Conservation (phyloP, 495 filamentous ascomycete genomes). For the Trichocladium uniseriatum region DNA sequence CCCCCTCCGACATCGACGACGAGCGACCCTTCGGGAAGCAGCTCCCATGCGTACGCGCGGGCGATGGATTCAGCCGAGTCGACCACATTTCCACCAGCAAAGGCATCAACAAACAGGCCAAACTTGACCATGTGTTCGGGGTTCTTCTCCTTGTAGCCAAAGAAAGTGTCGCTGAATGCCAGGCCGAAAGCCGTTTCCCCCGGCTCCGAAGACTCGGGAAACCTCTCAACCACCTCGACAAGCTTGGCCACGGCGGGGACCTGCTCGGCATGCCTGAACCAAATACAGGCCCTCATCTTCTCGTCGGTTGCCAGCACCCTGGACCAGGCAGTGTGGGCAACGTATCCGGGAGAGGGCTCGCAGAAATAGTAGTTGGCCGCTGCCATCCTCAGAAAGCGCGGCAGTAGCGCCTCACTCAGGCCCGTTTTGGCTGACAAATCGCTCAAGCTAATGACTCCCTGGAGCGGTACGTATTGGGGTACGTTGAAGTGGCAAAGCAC, state of each 20-base stretch:
- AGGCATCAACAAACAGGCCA: constrained; percentile 8
- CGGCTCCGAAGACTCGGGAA: constrained; percentile 17
- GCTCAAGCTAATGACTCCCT: constrained; percentile 16
- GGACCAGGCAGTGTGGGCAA: constrained; percentile 30
- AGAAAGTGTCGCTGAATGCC: constrained; percentile 23
- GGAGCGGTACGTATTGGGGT: constrained; percentile 25
- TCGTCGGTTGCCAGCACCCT: constrained; percentile 12
- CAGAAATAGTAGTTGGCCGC: constrained; percentile 28
- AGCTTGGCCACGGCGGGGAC: constrained; percentile 71
- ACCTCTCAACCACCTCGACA: constrained; percentile 55
- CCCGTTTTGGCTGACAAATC: constrained; percentile 19
- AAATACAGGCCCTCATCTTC: constrained; percentile 14
- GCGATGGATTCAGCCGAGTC: constrained; percentile 11
- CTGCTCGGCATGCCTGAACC: constrained; percentile 40
- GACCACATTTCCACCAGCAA: constrained; percentile 3
- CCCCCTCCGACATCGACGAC: constrained; percentile 37
- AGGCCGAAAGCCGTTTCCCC: constrained; percentile 25
- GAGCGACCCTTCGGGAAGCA: constrained; percentile 15
- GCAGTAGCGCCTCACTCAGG: constrained; percentile 20
- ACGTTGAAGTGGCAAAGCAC: constrained; percentile 22
- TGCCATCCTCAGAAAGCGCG: constrained; percentile 28
- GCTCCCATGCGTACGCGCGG: constrained; percentile 11
- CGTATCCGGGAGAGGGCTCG: constrained; percentile 20
- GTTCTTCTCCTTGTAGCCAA: constrained; percentile 14
- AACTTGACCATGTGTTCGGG: constrained; percentile 13